These are phyloP conservation scores for Onygena corvina DNA, from an alignment of 2,329 filamentous ascomycete genomes.

Conservation along the genomic window DNA sequence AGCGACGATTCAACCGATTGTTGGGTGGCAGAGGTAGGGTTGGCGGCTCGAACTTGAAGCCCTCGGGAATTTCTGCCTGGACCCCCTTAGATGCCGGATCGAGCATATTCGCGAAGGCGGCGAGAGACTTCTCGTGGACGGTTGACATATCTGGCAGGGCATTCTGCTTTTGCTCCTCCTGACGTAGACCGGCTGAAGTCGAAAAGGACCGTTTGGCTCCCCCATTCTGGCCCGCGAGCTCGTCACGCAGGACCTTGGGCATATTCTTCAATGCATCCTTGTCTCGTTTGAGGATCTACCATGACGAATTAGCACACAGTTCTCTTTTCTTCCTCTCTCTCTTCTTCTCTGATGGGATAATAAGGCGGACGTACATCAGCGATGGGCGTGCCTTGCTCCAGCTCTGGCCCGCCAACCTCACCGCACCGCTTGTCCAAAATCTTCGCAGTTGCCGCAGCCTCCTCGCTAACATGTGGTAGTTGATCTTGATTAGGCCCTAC, in stretches of 20 bases:
- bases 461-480: constrained; percentile 51
- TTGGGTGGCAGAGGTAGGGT: constrained; percentile 51
- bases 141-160: constrained; percentile 7
- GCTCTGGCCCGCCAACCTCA: constrained; percentile 44
- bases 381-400: constrained; percentile 54
- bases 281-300: constrained; percentile 52
- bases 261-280: constrained; percentile 50
- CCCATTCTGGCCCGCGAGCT: constrained; percentile 16
- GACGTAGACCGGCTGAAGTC: constrained; percentile 37
- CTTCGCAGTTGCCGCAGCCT: constrained; percentile 49
- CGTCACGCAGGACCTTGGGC: constrained; percentile 54
- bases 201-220: constrained; percentile 44
- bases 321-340: too few species aligned
- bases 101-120: constrained; percentile 29
- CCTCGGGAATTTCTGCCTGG: constrained; percentile 31
- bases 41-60: constrained; percentile 70
- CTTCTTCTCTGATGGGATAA: neutral
- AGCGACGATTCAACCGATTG: constrained; percentile 62
- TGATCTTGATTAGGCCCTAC: constrained; percentile 41
- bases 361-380: constrained; percentile 43
- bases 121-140: constrained; percentile 22
- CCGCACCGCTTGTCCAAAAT: constrained; percentile 39
- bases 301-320: constrained; percentile 2
- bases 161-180: constrained; percentile 22
- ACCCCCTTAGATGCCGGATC: constrained; percentile 19